Conservation (phyloP, 371 early-diverging fungal species). For the Fennellomyces sp. region DNA sequence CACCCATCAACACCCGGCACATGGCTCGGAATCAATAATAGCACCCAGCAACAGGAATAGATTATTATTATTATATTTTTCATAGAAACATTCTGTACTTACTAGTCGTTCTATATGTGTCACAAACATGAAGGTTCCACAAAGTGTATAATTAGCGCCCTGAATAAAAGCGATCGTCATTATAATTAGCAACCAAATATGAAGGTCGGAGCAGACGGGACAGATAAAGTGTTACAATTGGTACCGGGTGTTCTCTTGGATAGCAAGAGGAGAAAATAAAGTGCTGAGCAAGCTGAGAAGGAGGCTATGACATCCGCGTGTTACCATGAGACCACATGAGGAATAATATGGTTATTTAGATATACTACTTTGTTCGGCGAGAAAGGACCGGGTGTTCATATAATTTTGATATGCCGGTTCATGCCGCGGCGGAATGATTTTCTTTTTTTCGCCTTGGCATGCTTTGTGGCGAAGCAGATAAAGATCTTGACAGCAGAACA, state of each 20-base stretch:
- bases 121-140: not conserved
- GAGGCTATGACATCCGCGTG: not conserved
- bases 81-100: conserved; percentile 2
- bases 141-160: not conserved
- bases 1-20: conserved; percentile 3
- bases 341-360: not conserved
- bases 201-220: not conserved
- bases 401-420: not conserved
- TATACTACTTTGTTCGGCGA: too few relatives aligned
- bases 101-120: not conserved
- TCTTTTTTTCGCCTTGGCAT: not conserved
- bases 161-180: not conserved
- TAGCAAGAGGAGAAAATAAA: too few relatives aligned
- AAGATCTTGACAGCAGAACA: not conserved
- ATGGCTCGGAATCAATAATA: conserved; percentile 22
- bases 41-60: conserved; percentile 6
- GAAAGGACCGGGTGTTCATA: too few relatives aligned
- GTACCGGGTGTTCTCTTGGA: too few relatives aligned
- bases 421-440: not conserved
- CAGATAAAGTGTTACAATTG: not conserved
- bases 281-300: not conserved
- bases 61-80: not conserved
- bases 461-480: not conserved
- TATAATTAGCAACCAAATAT: not conserved
- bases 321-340: not conserved